These are phyloP conservation scores for Stereum hirsutum DNA, from an alignment of 1,284 basidiomycete genomes.

Conservation along the genomic window DNA sequence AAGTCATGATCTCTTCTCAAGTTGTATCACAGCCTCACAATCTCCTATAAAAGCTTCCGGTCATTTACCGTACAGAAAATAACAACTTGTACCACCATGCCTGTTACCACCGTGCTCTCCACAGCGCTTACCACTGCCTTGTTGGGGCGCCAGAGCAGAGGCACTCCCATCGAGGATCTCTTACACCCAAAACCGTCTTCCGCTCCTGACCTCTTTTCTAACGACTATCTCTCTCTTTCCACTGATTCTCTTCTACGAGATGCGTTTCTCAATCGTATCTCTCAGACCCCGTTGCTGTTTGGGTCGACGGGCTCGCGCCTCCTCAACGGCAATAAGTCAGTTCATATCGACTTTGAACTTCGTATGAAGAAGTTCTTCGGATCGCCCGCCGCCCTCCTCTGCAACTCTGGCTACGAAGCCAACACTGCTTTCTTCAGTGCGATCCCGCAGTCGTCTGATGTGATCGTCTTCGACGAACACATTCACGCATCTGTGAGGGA, in stretches of 20 bases:
- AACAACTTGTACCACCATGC: not conserved
- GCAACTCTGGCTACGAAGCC: constrained; percentile 55
- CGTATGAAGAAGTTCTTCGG: constrained; percentile 30
- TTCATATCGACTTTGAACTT: constrained; percentile 31
- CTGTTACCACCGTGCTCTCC: not conserved
- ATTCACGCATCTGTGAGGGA: constrained; percentile 54
- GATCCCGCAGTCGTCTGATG: constrained; percentile 42
- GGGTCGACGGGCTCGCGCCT: constrained; percentile 54
- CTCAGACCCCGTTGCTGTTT: constrained; percentile 22
- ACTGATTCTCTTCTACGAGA: constrained; percentile 25
- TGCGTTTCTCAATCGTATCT: constrained; percentile 23
- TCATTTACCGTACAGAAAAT: not conserved
- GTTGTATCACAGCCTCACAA: not conserved
- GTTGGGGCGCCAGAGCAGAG: not conserved
- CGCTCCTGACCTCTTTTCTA: constrained; percentile 40
- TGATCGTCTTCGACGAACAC: constrained; percentile 48
- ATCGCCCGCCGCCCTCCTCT: constrained; percentile 37
- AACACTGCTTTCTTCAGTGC: constrained; percentile 47
- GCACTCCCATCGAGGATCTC: not conserved
- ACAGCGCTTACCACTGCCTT: not conserved
- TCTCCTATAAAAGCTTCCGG: not conserved
- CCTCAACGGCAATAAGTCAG: constrained; percentile 34
- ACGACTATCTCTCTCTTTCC: constrained; percentile 54
- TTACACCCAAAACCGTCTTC: not conserved
- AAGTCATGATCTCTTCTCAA: not conserved